Evolutionary conservation across 2,329 filamentous ascomycete species (phyloP), one percentile per base, ranked within the genome.

Genomic region (Leptographium procerum): DNA sequence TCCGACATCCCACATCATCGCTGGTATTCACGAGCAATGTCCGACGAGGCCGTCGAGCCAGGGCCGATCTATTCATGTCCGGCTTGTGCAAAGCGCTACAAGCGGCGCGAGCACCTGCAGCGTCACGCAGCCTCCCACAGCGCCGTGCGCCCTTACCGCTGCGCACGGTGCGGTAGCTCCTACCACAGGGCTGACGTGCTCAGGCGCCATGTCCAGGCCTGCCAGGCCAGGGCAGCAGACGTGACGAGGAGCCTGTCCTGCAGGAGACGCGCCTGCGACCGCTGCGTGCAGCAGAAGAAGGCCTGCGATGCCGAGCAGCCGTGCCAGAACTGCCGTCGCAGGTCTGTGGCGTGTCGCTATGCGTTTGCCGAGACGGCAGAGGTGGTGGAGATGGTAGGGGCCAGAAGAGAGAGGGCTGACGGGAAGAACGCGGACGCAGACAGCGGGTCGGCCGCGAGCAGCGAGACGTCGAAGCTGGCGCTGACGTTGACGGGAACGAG

Each of bases 101-200:
- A 59, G 16, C 47, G 57, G 14, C 53, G 57, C 9, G 57, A 59
- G n/a, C 57, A 59, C 48, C 28, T 59, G 28, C 47, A 59, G 14
- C 54, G 57, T 14, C 57, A 59, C 51, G 28, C 29, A 19, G 14
- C 31, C 28, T 59, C 53, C 13, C 57, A 59, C 40, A 51, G 33
- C 14, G 13, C 53, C 11, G 50, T 28, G 31, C 57, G 47, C 19
- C 34, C 36, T 9, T 31, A 59, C 54, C 53, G 29, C 2, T 59
- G 57, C 24, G n/a, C 48, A 2, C 22, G 50, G n/a, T 59, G 57
- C 19, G 33, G 34, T 34, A 36, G 29, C 29, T 11, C 47, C 16
- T 59, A 59, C 57, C 57, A 55, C 26, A 36, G 57, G n/a, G n/a
- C 36, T 6, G 57, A 59, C 22, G 57, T 59, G 8, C 36, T 59